Percentiles rank a stretch among this genome's conserved stretches.
Evolutionary conservation across 495 filamentous ascomycete species (phyloP).

Genomic region (Penicillium malachiteum): DNA sequence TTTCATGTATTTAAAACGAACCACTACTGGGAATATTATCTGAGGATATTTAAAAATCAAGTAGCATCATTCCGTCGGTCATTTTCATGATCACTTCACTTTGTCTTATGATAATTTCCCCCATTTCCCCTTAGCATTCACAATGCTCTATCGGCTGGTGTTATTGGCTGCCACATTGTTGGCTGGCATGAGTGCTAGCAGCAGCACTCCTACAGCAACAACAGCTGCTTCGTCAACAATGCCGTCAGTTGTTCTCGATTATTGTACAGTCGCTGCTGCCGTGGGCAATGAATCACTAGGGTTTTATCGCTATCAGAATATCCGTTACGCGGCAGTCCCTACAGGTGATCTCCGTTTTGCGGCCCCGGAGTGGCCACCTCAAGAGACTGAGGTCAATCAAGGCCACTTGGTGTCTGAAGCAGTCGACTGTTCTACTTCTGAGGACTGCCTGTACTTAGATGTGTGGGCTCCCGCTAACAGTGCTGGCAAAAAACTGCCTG

Average conservation of each 20-base stretch:
- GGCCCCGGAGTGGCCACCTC: conserved; percentile 50
- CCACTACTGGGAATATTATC: too few species aligned
- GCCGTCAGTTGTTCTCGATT: neutral
- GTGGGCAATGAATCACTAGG: neutral
- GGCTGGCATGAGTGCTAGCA: too few species aligned
- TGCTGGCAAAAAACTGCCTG: conserved; percentile 31
- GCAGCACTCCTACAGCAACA: neutral
- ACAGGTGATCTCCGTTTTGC: conserved; percentile 39
- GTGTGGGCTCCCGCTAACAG: conserved; percentile 35
- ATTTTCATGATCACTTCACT: too few species aligned
- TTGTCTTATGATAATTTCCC: too few species aligned
- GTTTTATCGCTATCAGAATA: neutral
- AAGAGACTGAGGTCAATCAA: conserved; percentile 42
- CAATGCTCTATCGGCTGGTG: too few species aligned
- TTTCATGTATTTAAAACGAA: too few species aligned
- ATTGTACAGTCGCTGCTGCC: neutral
- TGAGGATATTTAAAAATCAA: too few species aligned
- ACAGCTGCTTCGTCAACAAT: neutral
- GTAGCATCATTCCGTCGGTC: too few species aligned
- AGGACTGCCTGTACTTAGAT: conserved; percentile 45
- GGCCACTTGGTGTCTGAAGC: too few species aligned
- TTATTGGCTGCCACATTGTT: too few species aligned
- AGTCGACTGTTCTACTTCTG: conserved; percentile 39
- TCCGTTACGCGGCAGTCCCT: neutral
- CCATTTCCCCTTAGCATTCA: too few species aligned